A percentile compares a stretch with the other conserved stretches of the same genome.
These are phyloP conservation scores for Hirsutella minnesotensis DNA, from an alignment of 2,329 filamentous ascomycete species.

Conservation along the genomic window DNA sequence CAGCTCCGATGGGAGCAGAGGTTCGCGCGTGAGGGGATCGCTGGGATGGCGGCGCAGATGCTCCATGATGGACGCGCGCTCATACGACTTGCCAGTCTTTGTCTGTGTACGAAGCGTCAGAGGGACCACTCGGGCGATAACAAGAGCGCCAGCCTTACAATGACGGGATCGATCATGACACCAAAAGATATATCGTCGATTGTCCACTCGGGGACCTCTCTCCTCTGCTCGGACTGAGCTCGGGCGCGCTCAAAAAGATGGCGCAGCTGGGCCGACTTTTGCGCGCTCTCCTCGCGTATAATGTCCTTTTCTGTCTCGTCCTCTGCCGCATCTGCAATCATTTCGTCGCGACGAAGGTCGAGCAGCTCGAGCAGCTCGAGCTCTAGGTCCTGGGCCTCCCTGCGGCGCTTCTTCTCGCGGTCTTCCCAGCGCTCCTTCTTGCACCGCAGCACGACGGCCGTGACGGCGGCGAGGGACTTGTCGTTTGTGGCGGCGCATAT, in stretches of 20 bases:
- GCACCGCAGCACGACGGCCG: constrained; percentile 60
- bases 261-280: constrained; percentile 32
- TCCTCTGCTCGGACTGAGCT: constrained; percentile 27
- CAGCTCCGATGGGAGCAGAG: constrained; percentile 56
- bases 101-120: constrained; percentile 34
- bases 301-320: constrained; percentile 25
- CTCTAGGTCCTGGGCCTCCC: constrained; percentile 47
- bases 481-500: constrained; percentile 52
- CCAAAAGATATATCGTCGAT: constrained; percentile 67
- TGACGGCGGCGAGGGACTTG: constrained; percentile 59
- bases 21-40: constrained; percentile 77
- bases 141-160: constrained; percentile 27
- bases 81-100: constrained; percentile 82
- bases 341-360: constrained; percentile 30
- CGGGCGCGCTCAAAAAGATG: constrained; percentile 42
- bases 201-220: constrained; percentile 62
- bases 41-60: constrained; percentile 64
- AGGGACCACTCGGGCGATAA: background rate
- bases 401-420: constrained; percentile 48
- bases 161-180: constrained; percentile 60
- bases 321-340: constrained; percentile 14
- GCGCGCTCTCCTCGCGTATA: constrained; percentile 32
- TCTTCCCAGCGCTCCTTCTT: constrained; percentile 82
- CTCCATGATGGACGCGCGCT: constrained; percentile 73
- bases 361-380: constrained; percentile 44